Base-by-base conservation (phyloP, 2,329 filamentous ascomycete species). In the Delphinella strobiligena region DNA sequence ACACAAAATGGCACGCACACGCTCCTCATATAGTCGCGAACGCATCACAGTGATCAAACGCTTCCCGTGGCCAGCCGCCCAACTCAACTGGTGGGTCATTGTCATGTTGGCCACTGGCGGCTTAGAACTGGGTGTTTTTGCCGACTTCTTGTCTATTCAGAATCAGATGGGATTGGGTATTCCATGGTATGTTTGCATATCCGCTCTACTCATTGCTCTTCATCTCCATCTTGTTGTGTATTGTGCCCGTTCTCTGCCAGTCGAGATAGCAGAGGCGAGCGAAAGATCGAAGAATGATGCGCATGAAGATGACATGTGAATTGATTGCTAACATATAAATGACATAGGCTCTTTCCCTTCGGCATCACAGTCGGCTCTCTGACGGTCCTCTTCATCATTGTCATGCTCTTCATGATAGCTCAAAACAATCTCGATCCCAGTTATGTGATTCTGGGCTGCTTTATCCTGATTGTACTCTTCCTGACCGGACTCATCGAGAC, bases 1-100 rank as follows among this genome's bases (percentile, higher is more conserved):
- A n/a, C n/a, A 12, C 10, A 32, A 8, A n/a, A 34, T 41, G 39
- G 39, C 39, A 4, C 39, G 39, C 31, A 41, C 39, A 30, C 27
- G 27, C 32, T 37, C 35, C 18, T 32, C 30, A 5, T 34, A 27
- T 3, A 37, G 34, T 5, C 14, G 34, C 4, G 39, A 41, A 9
- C 39, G 39, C 22, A 15, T 37, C 12, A 41, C 34, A 3, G 14
- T 41, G 3, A 30, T 37, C 2, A 31, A 22, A 27, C 37, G 34
- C 27, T 79, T 78, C 61, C 71, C 69, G 61, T 80, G 75, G 75
- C 75, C 75, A 2, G 74, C 79, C 55, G 62, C 72, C 36, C 74
- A 78, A 51, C 66, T 80, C 47, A 78, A 79, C 51, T 58, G 77
- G 51, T 80, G 75, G 75, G 71, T 74, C 38, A 69, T 79, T 49